Conservation (phyloP, 129 eudicot genomes). For the Logfia minima region DNA sequence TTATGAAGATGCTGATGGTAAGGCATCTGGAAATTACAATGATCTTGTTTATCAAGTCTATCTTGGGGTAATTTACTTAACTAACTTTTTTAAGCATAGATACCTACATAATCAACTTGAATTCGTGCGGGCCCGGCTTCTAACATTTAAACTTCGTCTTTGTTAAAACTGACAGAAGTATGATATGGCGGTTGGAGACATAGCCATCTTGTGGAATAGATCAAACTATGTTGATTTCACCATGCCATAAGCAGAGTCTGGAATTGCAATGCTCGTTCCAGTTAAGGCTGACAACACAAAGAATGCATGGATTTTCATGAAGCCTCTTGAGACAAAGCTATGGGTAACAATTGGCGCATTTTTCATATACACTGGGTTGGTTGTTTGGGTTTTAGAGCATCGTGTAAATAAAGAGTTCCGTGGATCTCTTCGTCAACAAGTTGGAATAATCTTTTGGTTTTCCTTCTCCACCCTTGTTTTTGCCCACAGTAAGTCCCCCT, state of each 20-base stretch:
- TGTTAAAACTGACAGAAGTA: conserved; percentile 19
- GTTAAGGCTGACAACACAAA: conserved; percentile 35
- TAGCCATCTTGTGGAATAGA: conserved; percentile 43
- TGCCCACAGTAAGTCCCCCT: conserved; percentile 51
- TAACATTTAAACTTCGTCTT: not conserved
- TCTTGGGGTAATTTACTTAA: conserved; percentile 31
- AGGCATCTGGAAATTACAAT: not conserved
- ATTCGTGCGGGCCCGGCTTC: not conserved
- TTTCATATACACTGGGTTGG: conserved; percentile 53
- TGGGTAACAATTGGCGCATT: conserved; percentile 50
- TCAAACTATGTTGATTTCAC: conserved; percentile 50
- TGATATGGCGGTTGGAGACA: conserved; percentile 53
- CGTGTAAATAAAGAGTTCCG: conserved; percentile 49
- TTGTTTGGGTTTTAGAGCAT: conserved; percentile 60
- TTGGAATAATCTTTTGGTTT: conserved; percentile 54
- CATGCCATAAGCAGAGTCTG: conserved; percentile 50
- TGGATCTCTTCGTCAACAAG: conserved; percentile 38
- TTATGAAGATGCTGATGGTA: conserved; percentile 25
- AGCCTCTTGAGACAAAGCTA: conserved; percentile 42
- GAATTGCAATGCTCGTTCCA: conserved; percentile 46
- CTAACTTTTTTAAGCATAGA: too few relatives aligned
- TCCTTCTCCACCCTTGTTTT: conserved; percentile 62
- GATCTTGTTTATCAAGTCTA: conserved; percentile 32
- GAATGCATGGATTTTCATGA: conserved; percentile 56
- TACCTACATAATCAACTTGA: too few relatives aligned